phyloP scores from a whole-genome alignment of 2,329 filamentous ascomycete genomes.

The Thielaviopsis ethacetica region DNA sequence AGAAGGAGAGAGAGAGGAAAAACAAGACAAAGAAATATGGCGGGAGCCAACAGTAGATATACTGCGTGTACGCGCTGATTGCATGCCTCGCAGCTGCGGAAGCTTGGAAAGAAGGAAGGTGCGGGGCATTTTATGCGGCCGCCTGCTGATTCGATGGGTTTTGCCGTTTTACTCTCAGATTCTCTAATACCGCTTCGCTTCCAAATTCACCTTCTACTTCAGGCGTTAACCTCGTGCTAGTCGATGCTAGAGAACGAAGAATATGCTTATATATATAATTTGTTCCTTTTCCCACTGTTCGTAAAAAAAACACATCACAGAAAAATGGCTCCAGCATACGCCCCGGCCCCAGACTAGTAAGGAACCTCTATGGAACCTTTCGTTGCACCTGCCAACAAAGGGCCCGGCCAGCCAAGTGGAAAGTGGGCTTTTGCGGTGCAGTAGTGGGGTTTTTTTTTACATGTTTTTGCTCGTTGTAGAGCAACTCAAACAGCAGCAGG shows the following conservation, averaged over 20 bases:
- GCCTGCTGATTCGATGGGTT: conserved; percentile 12
- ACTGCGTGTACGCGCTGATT: conserved; percentile 6
- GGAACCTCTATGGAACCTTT: neutral
- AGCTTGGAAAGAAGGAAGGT: conserved; percentile 20
- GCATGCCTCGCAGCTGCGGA: conserved; percentile 2
- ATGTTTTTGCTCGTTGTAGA: neutral
- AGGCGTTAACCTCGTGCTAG: neutral
- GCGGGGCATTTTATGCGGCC: conserved; percentile 28
- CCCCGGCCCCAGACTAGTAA: neutral
- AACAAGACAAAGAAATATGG: conserved; percentile 7
- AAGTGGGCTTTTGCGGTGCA: neutral
- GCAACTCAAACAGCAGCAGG: neutral
- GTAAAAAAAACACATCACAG: neutral
- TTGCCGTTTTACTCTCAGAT: conserved; percentile 16
- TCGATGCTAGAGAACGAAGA: neutral
- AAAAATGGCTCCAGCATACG: no score
- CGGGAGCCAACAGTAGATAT: conserved; percentile 9
- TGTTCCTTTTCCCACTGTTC: neutral
- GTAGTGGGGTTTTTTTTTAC: neutral
- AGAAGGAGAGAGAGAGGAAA: conserved; percentile 6
- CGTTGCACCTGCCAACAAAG: neutral
- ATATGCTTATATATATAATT: neutral
- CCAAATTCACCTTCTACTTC: neutral
- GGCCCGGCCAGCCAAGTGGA: neutral
- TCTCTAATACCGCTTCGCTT: neutral